Conservation (phyloP, 176 grass and related monocot genomes). For the Cocos nucifera region DNA sequence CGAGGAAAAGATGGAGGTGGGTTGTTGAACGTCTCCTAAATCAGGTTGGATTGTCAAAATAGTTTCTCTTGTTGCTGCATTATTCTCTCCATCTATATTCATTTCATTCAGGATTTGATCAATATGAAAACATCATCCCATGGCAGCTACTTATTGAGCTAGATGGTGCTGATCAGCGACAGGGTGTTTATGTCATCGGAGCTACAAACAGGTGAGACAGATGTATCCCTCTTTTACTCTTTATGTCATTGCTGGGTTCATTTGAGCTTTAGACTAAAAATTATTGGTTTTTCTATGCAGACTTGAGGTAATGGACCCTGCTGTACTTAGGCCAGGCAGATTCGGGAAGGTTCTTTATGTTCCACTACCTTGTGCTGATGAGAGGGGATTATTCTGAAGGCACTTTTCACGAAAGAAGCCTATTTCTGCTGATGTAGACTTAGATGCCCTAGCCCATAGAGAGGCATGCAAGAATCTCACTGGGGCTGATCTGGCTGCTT, state of each 20-base stretch:
- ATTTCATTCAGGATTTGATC: too few species aligned
- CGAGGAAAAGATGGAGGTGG: slow-evolving; percentile 82
- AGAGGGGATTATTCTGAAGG: slow-evolving; percentile 57
- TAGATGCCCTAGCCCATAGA: slow-evolving; percentile 35
- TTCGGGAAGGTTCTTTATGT: slow-evolving; percentile 77
- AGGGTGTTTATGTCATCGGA: slow-evolving; percentile 78
- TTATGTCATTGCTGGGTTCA: neutral
- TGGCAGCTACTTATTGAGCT: slow-evolving; percentile 74
- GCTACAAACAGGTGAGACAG: slow-evolving; percentile 73
- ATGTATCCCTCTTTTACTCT: neutral
- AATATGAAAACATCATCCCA: too few species aligned
- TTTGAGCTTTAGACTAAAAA: neutral
- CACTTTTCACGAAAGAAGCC: slow-evolving; percentile 56
- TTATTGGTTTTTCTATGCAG: slow-evolving; percentile 10
- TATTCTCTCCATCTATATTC: too few species aligned
- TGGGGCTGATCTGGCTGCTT: slow-evolving; percentile 62
- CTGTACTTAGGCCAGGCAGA: slow-evolving; percentile 71
- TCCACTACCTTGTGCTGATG: slow-evolving; percentile 52
- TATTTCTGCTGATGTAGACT: slow-evolving; percentile 45
- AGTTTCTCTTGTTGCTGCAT: neutral
- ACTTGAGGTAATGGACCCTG: slow-evolving; percentile 89
- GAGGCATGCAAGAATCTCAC: slow-evolving; percentile 63
- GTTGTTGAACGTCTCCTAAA: slow-evolving; percentile 71
- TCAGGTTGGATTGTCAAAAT: slow-evolving; percentile 36
- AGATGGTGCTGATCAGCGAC: slow-evolving; percentile 65